Base-by-base conservation (phyloP, 2,329 filamentous ascomycete genomes). In the Sporothrix pallida region DNA sequence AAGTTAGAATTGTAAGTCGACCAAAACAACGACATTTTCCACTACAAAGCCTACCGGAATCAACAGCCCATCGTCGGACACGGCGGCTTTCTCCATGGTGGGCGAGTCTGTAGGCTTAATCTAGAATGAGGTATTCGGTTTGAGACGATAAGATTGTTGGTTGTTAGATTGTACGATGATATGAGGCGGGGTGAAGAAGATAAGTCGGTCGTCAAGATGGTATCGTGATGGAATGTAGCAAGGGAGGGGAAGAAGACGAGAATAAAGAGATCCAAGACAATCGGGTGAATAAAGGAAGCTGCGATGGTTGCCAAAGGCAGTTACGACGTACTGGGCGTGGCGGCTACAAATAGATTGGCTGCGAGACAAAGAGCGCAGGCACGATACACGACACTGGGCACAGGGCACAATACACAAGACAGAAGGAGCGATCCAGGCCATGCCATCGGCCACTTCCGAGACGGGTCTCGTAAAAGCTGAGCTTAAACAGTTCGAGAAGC, bases 31-130 rank as follows among this genome's bases (percentile, higher is more conserved):
- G 15, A n/a, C 20, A 37, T n/a, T 23, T 9, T 12, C n/a, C 12
- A 26, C 5, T 6, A 4, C 12, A 7, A 67, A 37, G 7, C 62
- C 56, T 74, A 79, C 78, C 72, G 78, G 78, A 76, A 79, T 79
- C 73, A 79, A 12, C 67, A 79, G 74, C 44, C 78, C 78, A 26
- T 78, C 76, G 50, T 77, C 71, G 63, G 77, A 73, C 10, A 79
- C 78, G 3, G 78, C 78, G 10, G 80, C 78, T 63, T 80, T 81
- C 67, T 81, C 80, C 81, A 82, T 82, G 13, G 58, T 78, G 31
- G 31, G 4, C 31, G 31, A 37, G 31, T 37, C 31, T 5, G 31
- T 37, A 37, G 31, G 31, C 31, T 5, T 26, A 5, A 56, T 2
- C 20, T 56, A 4, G 10, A 10, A 10, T 15, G n/a, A 67, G 12